Evolutionary conservation across 768 basidiomycete species (phyloP).

Genomic region (Agaricus subrufescens): DNA sequence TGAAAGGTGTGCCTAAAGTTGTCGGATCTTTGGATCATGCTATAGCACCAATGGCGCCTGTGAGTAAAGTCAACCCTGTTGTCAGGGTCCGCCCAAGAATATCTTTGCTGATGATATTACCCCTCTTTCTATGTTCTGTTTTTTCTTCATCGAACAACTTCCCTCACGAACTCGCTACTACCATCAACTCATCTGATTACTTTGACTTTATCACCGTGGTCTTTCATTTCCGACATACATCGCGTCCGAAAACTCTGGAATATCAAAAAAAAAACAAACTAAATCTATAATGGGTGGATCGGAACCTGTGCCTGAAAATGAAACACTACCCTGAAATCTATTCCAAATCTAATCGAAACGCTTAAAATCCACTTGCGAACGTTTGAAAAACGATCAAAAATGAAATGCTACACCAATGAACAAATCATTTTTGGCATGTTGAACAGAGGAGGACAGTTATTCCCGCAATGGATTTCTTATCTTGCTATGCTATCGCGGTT

Average conservation of each 20-base stretch:
- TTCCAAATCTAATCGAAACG: neutral
- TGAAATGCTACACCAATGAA: neutral
- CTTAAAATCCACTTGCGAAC: neutral
- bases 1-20: conserved; percentile 38
- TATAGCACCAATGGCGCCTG: conserved; percentile 77
- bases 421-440: neutral
- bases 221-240: neutral
- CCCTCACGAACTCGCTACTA: neutral
- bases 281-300: no score
- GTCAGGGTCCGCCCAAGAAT: no score
- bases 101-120: neutral
- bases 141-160: neutral
- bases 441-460: conserved; percentile 79
- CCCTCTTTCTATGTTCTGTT: neutral
- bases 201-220: neutral
- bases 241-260: neutral
- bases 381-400: no score
- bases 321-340: neutral
- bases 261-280: no score
- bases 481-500: conserved; percentile 91
- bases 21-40: conserved; percentile 79
- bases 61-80: conserved; percentile 28
- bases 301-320: neutral
- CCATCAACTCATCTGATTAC: neutral
- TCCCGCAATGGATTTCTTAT: conserved; percentile 90